Conservation (phyloP, 2,329 filamentous ascomycete species). For the Diaporthe amygdali region DNA sequence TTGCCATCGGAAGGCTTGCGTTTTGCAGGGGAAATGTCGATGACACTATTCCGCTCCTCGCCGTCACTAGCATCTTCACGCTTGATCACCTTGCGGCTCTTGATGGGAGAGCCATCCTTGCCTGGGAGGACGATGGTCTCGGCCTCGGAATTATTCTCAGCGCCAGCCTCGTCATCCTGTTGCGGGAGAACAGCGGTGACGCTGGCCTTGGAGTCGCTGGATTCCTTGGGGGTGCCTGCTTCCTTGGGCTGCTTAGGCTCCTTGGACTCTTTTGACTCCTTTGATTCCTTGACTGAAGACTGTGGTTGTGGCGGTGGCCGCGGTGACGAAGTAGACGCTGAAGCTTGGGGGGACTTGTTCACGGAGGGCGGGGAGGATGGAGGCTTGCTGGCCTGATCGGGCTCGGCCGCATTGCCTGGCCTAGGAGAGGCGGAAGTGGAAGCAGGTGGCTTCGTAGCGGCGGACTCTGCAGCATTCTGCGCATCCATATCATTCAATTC, state of each 20-base stretch:
- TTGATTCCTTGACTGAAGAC: neutral
- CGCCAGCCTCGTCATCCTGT: conserved; percentile 47
- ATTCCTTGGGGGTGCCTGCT: neutral
- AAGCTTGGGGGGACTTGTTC: conserved; percentile 31
- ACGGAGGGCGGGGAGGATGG: conserved; percentile 28
- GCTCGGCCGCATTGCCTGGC: conserved; percentile 30
- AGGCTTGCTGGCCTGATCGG: conserved; percentile 38
- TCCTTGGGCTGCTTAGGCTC: conserved; percentile 11
- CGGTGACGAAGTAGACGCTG: conserved; percentile 29
- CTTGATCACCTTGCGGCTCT: conserved; percentile 67
- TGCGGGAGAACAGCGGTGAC: conserved; percentile 32
- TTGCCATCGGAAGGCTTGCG: conserved; percentile 38
- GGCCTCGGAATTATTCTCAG: conserved; percentile 71
- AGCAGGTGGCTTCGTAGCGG: conserved; percentile 63
- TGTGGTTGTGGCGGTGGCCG: neutral
- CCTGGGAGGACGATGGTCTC: conserved; percentile 74
- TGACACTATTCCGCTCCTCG: conserved; percentile 42
- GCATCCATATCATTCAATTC: conserved; percentile 72
- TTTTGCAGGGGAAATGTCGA: conserved; percentile 40
- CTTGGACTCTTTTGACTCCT: neutral
- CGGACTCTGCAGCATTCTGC: conserved; percentile 70
- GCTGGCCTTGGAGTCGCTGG: conserved; percentile 36
- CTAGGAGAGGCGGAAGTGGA: conserved; percentile 14
- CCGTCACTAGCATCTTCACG: conserved; percentile 68
- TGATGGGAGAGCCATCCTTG: conserved; percentile 69